Evolutionary conservation across 2,329 filamentous ascomycete species (phyloP), one percentile per base, ranked within the genome.

Genomic region (Dactylellina leptospora): DNA sequence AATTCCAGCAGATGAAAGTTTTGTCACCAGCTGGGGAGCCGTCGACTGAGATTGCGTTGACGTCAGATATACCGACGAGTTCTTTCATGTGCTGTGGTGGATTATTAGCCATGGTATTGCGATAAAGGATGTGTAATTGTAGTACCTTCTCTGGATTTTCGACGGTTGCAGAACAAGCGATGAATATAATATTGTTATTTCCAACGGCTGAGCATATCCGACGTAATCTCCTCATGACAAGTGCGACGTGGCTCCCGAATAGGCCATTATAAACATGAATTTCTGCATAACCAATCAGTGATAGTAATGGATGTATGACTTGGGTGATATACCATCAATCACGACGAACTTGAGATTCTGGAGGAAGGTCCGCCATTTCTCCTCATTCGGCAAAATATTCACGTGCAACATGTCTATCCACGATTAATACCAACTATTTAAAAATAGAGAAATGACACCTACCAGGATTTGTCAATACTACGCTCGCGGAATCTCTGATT

Each of bases 1-100:
- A 97, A 76, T 99, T 97, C 95, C 95, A 99, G 79, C 93, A 97
- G 4, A 99, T 78, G 66, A 97, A 97, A 77, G 97, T 93, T 78
- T 97, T 97, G 20, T 92, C 85, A 0, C 93, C 92, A 4, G 92
- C 92, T 0, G 95, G 95, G 0, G 93, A 96, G 0, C 95, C 95
- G 78, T 99, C 95, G 77, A 90, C 93, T 77, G 97, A 92, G 0
- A 93, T 89, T 45, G 97, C 80, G 66, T 85, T 87, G 11, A 96
- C 91, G 74, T 93, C 84, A 0, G 92, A 86, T 4, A 96, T 85
- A 0, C 93, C 93, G 75, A 97, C 97, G n/a, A 99, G 90, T 0
- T 91, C 91, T 79, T 88, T 88, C 85, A 99, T 97, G 78, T 99
- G 95, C 76, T 92, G 85, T 16, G 16, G n/a, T 6, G 2, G n/a